A percentile compares a stretch with the other conserved stretches of the same genome.
Conservation (phyloP, 768 basidiomycete genomes). For the Mycena venus region DNA sequence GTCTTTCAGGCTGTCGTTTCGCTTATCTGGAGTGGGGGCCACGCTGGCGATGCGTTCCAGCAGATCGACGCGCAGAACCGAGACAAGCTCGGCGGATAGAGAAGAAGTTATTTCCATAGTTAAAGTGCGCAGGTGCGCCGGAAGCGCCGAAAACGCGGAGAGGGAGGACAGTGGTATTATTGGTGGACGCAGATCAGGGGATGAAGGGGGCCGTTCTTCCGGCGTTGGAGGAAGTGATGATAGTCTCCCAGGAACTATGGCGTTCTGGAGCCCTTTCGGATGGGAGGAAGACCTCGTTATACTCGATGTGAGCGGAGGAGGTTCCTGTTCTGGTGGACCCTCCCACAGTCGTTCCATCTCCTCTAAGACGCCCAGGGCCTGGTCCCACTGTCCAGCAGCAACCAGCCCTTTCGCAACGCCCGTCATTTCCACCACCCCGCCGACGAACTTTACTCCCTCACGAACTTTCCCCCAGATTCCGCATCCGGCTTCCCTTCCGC, state of each 20-base stretch:
- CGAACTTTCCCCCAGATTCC: conserved; percentile 71
- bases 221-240: conserved; percentile 53
- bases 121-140: conserved; percentile 76
- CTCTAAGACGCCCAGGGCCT: conserved; percentile 83
- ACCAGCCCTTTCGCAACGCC: conserved; percentile 80
- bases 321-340: conserved; percentile 24
- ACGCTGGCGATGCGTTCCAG: conserved; percentile 60
- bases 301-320: conserved; percentile 7
- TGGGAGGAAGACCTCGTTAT: conserved; percentile 24
- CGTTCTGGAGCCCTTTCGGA: conserved; percentile 12
- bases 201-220: conserved; percentile 46
- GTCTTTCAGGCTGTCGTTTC: conserved; percentile 67
- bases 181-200: conserved; percentile 34
- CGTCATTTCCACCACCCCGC: conserved; percentile 83
- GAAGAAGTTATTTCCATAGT: conserved; percentile 83
- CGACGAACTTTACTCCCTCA: conserved; percentile 74
- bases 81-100: conserved; percentile 83
- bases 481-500: conserved; percentile 70
- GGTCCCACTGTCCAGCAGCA: conserved; percentile 89
- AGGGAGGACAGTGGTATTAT: conserved; percentile 75
- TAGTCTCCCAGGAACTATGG: conserved; percentile 29
- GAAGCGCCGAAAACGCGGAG: conserved; percentile 80
- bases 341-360: conserved; percentile 74
- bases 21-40: conserved; percentile 36
- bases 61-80: conserved; percentile 76